Percentiles rank a stretch among this genome's conserved stretches.
Conservation (phyloP, 2,329 filamentous ascomycete genomes). For the Fusarium sp. region DNA sequence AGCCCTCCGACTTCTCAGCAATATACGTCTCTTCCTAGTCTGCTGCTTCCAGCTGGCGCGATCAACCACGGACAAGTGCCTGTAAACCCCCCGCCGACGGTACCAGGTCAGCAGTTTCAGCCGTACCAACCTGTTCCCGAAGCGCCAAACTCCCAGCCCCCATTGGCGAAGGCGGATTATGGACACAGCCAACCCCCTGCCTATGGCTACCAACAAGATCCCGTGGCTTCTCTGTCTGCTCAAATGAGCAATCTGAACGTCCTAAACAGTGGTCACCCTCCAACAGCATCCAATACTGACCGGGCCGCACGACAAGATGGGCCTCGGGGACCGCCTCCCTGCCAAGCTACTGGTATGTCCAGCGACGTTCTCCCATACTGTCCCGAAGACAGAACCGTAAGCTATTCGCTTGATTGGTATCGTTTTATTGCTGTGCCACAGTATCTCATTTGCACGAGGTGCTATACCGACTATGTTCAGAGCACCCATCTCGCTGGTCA, state of each 20-base stretch:
- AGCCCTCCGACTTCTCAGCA: background rate
- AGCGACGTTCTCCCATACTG: constrained; percentile 44
- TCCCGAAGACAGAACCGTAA: constrained; percentile 41
- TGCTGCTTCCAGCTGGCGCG: background rate
- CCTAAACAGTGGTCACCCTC: background rate
- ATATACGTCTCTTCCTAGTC: background rate
- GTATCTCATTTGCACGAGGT: constrained; percentile 54
- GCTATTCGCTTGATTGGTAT: constrained; percentile 50
- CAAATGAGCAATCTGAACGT: constrained; percentile 35
- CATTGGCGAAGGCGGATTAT: fast-evolving
- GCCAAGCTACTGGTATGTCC: constrained; percentile 38
- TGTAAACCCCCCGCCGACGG: fast-evolving
- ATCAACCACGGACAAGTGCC: background rate
- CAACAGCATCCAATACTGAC: background rate
- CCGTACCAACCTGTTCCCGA: background rate
- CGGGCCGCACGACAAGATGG: background rate
- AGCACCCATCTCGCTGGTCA: constrained; percentile 42
- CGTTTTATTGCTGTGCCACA: constrained; percentile 40
- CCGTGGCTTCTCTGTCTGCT: constrained; percentile 7
- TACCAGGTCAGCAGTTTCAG: background rate
- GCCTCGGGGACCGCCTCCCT: constrained; percentile 14
- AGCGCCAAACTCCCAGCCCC: background rate
- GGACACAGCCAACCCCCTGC: background rate
- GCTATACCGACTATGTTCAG: constrained; percentile 52
- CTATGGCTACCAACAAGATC: background rate